phyloP scores from a whole-genome alignment of 352 stramenopile species.

The Phytophthora europaea region DNA sequence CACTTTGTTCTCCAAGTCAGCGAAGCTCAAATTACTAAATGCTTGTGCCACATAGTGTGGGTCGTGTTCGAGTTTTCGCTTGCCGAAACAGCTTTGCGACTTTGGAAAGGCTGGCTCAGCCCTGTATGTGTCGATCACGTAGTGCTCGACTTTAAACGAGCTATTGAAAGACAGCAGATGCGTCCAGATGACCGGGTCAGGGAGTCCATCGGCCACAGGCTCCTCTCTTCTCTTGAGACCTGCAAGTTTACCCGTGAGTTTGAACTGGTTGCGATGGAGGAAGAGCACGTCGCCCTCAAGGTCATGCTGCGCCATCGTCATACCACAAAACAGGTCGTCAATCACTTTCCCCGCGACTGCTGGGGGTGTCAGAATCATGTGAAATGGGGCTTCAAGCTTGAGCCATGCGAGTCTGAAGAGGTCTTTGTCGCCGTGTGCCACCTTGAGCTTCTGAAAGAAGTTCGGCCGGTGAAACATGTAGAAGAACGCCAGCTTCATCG shows the following conservation, averaged over 20 bases:
- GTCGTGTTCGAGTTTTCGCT: slow-evolving; percentile 31
- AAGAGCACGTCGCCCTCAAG: slow-evolving; percentile 49
- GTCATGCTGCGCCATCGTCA: slow-evolving; percentile 60
- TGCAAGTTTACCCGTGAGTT: slow-evolving; percentile 43
- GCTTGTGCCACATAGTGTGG: slow-evolving; percentile 38
- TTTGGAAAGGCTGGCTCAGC: slow-evolving; percentile 43
- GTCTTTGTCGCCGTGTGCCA: slow-evolving; percentile 70
- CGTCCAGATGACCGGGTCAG: slow-evolving; percentile 65
- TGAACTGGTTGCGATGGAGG: slow-evolving; percentile 60
- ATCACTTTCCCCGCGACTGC: slow-evolving; percentile 44
- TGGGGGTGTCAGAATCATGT: slow-evolving; percentile 61
- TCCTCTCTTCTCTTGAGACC: slow-evolving; percentile 25
- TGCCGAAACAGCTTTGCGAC: slow-evolving; percentile 68
- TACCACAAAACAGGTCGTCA: slow-evolving; percentile 52
- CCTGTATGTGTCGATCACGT: slow-evolving; percentile 63
- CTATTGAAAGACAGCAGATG: slow-evolving; percentile 71
- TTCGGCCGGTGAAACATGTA: slow-evolving; percentile 57
- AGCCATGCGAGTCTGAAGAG: slow-evolving; percentile 73
- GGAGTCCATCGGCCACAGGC: slow-evolving; percentile 30
- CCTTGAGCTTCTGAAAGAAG: slow-evolving; percentile 41
- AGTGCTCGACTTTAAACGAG: slow-evolving; percentile 41
- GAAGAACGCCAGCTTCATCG: slow-evolving; percentile 48
- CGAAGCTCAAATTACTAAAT: slow-evolving; percentile 36
- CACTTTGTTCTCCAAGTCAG: slow-evolving; percentile 37
- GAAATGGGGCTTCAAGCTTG: slow-evolving; percentile 49